phyloP scores from a whole-genome alignment of 2,329 filamentous ascomycete species.

The Scedosporium minutisporum region DNA sequence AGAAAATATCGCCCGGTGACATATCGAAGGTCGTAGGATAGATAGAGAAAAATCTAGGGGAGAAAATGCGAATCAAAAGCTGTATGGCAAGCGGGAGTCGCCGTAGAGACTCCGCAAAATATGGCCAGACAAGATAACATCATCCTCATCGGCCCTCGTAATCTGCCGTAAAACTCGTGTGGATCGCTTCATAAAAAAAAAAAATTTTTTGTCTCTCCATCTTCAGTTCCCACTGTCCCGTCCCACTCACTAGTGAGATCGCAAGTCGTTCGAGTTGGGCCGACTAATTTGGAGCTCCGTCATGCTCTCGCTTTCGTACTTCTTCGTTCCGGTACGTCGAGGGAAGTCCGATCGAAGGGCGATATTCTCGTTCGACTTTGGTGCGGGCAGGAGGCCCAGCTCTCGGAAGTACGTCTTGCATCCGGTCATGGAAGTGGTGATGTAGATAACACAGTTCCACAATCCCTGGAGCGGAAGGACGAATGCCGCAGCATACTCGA shows the following conservation, averaged over 20 bases:
- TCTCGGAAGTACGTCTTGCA: constrained; percentile 26
- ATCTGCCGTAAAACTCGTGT: not conserved
- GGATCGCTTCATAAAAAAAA: not conserved
- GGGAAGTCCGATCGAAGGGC: constrained; percentile 9
- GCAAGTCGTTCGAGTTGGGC: constrained; percentile 24
- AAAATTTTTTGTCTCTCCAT: constrained; percentile 2
- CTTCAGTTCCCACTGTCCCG: not conserved
- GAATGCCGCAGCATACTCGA: constrained; percentile 58
- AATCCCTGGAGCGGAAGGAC: constrained; percentile 69
- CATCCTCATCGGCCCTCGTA: not conserved
- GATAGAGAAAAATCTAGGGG: not conserved
- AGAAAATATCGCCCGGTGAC: too few species aligned
- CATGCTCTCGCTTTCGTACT: constrained; percentile 40
- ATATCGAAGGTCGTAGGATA: too few species aligned
- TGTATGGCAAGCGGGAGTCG: not conserved
- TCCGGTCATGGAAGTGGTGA: constrained; percentile 51
- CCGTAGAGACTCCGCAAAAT: too few species aligned
- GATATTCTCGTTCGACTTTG: constrained; percentile 6
- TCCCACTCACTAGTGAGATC: not conserved
- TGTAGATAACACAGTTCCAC: constrained; percentile 68
- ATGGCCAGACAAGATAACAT: too few species aligned
- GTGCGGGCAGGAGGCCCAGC: constrained; percentile 3
- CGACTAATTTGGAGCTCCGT: constrained; percentile 35
- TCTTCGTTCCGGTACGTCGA: constrained; percentile 15
- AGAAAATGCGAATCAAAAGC: not conserved